phyloP scores from a whole-genome alignment of 1,139 yeast species.

The Groenewaldozyma sp. region DNA sequence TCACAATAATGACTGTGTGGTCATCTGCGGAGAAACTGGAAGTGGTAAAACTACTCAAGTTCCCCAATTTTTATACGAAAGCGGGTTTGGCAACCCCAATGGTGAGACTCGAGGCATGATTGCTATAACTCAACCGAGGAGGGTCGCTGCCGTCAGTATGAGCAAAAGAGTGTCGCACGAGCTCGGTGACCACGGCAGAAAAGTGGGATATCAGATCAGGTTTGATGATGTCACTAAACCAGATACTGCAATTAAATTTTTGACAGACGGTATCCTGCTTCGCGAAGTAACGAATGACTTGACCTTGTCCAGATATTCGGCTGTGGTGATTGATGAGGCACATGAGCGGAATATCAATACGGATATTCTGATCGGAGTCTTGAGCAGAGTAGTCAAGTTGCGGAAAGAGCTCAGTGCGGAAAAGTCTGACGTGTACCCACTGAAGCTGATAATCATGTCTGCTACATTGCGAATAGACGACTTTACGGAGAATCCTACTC shows the following conservation, averaged over 20 bases:
- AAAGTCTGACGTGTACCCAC: constrained; percentile 38
- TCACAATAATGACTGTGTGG: constrained; percentile 82
- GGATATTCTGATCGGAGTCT: constrained; percentile 89
- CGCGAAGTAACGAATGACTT: constrained; percentile 91
- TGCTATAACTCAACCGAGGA: constrained; percentile 93
- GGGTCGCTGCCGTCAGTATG: constrained; percentile 99
- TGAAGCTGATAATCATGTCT: constrained; percentile 65
- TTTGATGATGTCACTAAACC: constrained; percentile 68
- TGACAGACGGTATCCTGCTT: constrained; percentile 97
- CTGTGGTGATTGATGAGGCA: constrained; percentile 90
- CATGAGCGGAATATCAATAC: constrained; percentile 96
- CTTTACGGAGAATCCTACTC: constrained; percentile 66
- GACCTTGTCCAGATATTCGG: constrained; percentile 69
- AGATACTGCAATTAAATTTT: constrained; percentile 79
- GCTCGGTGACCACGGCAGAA: constrained; percentile 65
- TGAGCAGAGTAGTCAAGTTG: constrained; percentile 75
- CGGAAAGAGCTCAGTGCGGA: constrained; percentile 43
- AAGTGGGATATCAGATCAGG: constrained; percentile 86
- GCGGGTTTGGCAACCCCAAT: constrained; percentile 66
- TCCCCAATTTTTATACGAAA: constrained; percentile 85
- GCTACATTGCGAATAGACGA: constrained; percentile 93
- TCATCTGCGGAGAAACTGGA: constrained; percentile 96
- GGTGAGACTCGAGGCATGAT: constrained; percentile 83
- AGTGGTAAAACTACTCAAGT: constrained; percentile 97
- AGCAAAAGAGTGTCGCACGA: constrained; percentile 80